These are phyloP conservation scores for Podochytrium sp. DNA, from an alignment of 192 early-diverging fungal species.

Conservation along the genomic window DNA sequence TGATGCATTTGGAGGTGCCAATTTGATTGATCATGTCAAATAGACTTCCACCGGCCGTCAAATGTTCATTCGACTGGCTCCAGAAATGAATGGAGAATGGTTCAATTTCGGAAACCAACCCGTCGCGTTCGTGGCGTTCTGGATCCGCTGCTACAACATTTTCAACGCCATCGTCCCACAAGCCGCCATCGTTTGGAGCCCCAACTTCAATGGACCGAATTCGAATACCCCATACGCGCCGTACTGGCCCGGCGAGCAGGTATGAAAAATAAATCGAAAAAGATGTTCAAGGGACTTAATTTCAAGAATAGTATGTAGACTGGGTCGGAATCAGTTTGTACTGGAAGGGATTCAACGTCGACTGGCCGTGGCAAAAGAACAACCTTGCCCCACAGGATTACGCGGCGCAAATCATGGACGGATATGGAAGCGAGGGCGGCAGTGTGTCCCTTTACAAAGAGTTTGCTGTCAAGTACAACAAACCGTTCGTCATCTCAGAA, in stretches of 20 bases:
- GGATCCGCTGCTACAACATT: background rate
- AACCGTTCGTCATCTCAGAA: slow-evolving; percentile 26
- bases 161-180: background rate
- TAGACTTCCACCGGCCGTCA: background rate
- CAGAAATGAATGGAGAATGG: slow-evolving; percentile 30
- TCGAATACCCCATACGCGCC: slow-evolving; percentile 47
- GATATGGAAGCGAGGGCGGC: slow-evolving; percentile 2
- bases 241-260: slow-evolving; percentile 45
- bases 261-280: background rate
- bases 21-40: background rate
- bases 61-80: slow-evolving; percentile 21
- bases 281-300: too few species aligned
- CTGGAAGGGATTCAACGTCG: slow-evolving; percentile 21
- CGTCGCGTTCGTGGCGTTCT: slow-evolving; percentile 5
- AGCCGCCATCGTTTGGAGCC: slow-evolving; percentile 27
- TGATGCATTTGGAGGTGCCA: background rate
- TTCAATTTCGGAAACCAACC: slow-evolving; percentile 4
- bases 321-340: slow-evolving; percentile 40
- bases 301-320: too few species aligned
- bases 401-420: slow-evolving; percentile 28
- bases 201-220: slow-evolving; percentile 16
- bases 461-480: slow-evolving; percentile 19
- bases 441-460: slow-evolving; percentile 17
- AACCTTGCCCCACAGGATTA: slow-evolving; percentile 9
- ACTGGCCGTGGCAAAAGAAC: slow-evolving; percentile 15